Evolutionary conservation across 345 rosid genomes (phyloP).

Genomic region (Melastoma malabathricum): DNA sequence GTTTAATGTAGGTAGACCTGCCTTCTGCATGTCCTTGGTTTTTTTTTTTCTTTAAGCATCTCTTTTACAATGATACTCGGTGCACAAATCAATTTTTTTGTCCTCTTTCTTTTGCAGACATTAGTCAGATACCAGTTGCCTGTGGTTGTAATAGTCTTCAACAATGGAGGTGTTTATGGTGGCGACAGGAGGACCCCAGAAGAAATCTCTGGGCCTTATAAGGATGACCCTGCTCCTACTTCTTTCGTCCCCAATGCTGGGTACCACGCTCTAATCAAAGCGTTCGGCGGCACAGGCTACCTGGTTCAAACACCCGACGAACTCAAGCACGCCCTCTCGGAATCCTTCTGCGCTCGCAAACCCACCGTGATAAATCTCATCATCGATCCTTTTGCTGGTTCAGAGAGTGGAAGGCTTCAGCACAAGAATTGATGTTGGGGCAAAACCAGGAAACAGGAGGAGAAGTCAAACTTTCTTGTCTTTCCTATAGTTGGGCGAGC

Average conservation of each 20-base stretch:
- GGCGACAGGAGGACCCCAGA: slow-evolving; percentile 85
- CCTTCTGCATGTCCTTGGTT: background rate
- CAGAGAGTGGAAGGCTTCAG: slow-evolving; percentile 91
- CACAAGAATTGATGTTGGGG: slow-evolving; percentile 60
- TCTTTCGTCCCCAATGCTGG: slow-evolving; percentile 88
- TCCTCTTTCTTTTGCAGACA: slow-evolving; percentile 42
- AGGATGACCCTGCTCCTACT: slow-evolving; percentile 94
- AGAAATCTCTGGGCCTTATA: slow-evolving; percentile 67
- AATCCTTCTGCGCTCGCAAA: slow-evolving; percentile 60
- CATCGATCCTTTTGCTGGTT: slow-evolving; percentile 84
- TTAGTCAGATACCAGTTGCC: slow-evolving; percentile 84
- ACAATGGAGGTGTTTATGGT: slow-evolving; percentile 97
- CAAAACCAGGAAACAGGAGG: no score
- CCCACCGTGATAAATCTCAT: slow-evolving; percentile 77
- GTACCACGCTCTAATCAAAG: slow-evolving; percentile 69
- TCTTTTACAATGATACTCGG: background rate
- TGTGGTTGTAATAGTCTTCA: slow-evolving; percentile 83
- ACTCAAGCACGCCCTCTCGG: slow-evolving; percentile 59
- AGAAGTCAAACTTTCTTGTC: no score
- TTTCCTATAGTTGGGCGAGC: no score
- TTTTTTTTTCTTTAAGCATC: background rate
- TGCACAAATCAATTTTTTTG: background rate
- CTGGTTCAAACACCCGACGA: slow-evolving; percentile 75
- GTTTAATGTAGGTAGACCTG: background rate
- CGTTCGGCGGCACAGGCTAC: slow-evolving; percentile 89